A percentile compares a stretch with the other conserved stretches of the same genome.
These are phyloP conservation scores for Boletus sp. DNA, from an alignment of 1,284 basidiomycete species.

Conservation along the genomic window DNA sequence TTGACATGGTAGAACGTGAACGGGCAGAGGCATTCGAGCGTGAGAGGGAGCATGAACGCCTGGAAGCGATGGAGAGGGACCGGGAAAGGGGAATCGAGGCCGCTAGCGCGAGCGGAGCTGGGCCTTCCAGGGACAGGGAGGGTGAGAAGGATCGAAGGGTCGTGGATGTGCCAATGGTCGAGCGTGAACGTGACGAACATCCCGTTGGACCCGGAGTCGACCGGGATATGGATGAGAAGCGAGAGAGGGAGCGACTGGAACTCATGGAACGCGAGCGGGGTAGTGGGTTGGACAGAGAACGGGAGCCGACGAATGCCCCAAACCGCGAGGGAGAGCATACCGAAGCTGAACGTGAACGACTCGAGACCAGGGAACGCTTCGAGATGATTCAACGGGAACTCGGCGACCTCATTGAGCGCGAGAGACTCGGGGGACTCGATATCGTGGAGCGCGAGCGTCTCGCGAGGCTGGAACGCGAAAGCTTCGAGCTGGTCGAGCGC, in stretches of 20 bases:
- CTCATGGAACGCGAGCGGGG: constrained; percentile 23
- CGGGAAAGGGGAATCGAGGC: constrained; percentile 21
- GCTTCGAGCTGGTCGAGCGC: constrained; percentile 29
- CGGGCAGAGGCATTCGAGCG: constrained; percentile 27
- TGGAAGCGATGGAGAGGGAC: constrained; percentile 28
- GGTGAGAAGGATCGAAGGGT: constrained; percentile 23
- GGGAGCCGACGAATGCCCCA: constrained; percentile 16
- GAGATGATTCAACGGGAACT: constrained; percentile 31
- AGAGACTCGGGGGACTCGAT: constrained; percentile 31
- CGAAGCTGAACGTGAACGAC: constrained; percentile 30
- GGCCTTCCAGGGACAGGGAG: constrained; percentile 23
- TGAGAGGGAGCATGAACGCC: constrained; percentile 26
- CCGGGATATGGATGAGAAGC: constrained; percentile 21
- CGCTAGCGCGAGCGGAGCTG: not conserved
- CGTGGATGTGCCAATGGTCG: constrained; percentile 14
- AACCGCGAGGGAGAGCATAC: constrained; percentile 23
- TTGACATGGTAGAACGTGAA: constrained; percentile 29
- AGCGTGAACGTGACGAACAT: constrained; percentile 27
- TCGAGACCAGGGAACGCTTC: constrained; percentile 29
- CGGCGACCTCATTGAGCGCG: constrained; percentile 30
- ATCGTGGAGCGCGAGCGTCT: constrained; percentile 28
- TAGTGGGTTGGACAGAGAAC: constrained; percentile 19
- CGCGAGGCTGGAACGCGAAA: constrained; percentile 27
- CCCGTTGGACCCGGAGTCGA: constrained; percentile 14
- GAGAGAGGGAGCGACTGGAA: constrained; percentile 26